Evolutionary conservation across 192 early-diverging fungal genomes (phyloP).

Genomic region (Gamsiella multidivaricata): DNA sequence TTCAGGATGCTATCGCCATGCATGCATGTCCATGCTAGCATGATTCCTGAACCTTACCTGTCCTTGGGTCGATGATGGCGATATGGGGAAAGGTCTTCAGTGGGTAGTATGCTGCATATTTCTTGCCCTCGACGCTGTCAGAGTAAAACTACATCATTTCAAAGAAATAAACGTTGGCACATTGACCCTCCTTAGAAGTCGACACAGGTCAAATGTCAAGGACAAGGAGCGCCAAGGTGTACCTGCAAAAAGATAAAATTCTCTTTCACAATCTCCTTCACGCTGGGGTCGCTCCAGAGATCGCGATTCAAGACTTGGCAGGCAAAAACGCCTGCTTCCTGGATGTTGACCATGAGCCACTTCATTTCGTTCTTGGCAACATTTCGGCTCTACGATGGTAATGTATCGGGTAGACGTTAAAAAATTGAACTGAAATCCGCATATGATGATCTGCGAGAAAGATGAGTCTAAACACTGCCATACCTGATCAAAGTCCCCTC

Average conservation of each 20-base stretch:
- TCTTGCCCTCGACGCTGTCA: slow-evolving; percentile 75
- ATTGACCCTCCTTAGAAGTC: not conserved
- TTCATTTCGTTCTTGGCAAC: slow-evolving; percentile 69
- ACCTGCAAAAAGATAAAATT: slow-evolving; percentile 92
- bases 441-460: not conserved
- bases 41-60: slow-evolving; percentile 61
- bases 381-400: slow-evolving; percentile 65
- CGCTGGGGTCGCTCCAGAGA: slow-evolving; percentile 84
- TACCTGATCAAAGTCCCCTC: slow-evolving; percentile 76
- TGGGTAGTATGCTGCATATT: slow-evolving; percentile 80
- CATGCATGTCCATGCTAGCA: not conserved
- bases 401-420: too few relatives aligned
- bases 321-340: slow-evolving; percentile 84
- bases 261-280: slow-evolving; percentile 80
- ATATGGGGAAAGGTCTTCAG: slow-evolving; percentile 82
- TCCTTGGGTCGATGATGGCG: slow-evolving; percentile 89
- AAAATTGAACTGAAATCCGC: not conserved
- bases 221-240: slow-evolving; percentile 1
- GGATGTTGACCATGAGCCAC: slow-evolving; percentile 90
- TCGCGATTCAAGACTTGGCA: slow-evolving; percentile 95
- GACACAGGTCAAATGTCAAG: not conserved
- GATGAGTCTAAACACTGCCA: not conserved
- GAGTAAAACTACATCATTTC: slow-evolving; percentile 48
- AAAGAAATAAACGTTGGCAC: slow-evolving; percentile 1
- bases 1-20: slow-evolving; percentile 1